Evolutionary conservation across 176 grass and related monocot genomes (phyloP), one percentile per base, ranked within the genome.

Genomic region (Eleusine indica): DNA sequence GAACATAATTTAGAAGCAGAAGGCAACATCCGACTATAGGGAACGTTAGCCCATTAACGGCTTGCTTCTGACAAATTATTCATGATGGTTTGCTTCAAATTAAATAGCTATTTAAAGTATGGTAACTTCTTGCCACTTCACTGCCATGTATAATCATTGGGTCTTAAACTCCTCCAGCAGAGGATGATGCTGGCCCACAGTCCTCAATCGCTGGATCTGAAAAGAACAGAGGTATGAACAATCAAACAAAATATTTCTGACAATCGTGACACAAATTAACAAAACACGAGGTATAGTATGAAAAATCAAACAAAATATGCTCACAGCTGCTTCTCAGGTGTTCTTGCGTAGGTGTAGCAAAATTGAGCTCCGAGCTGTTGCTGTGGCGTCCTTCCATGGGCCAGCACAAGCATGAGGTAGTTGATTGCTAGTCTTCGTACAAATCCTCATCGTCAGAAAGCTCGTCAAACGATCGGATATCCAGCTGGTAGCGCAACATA

Each of bases 401-500:
- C 58, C 58, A 62, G 58, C 21, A 62, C 58, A 62, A 62, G 58
- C 58, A 28, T 62, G 58, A 25, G 58, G 58, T 62, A 22, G n/a
- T 22, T 62, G 58, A 62, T 62, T 62, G 58, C 58, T 62, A 62
- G 58, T 62, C 58, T 62, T 62, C 58, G 58, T 62, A 62, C n/a
- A 62, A 62, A 28, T 9, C 58, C 58, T 62, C 58, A 62, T 62
- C 58, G 9, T 62, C 58, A 25, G 58, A 62, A 62, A 62, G 58
- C 58, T 62, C 58, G 28, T 62, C 58, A n/a, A 62, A 62, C 3
- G 58, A 62, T 0, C 58, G 58, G 21, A 62, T 62, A 62, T 62
- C 58, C 58, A 62, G 58, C 58, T 62, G 58, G n/a, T 62, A 62
- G 58, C 58, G 58, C 8, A 62, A 62, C 58, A 62, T 28, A 3